A percentile compares a stretch with the other conserved stretches of the same genome.
Conservation (phyloP, 345 rosid species). For the Rhodamnia argentea region DNA sequence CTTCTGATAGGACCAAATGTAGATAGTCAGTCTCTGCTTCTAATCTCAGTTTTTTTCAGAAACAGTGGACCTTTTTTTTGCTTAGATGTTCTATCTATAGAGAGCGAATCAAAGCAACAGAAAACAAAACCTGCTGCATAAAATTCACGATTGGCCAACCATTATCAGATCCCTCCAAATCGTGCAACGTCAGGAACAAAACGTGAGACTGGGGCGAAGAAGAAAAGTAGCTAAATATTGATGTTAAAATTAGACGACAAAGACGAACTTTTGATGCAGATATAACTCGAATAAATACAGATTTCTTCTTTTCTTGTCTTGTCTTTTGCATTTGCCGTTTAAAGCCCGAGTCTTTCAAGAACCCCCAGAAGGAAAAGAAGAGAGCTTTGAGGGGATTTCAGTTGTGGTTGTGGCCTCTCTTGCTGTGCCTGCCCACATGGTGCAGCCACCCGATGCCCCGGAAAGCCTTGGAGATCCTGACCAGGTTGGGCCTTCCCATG, state of each 20-base stretch:
- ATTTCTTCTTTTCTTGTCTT: not conserved
- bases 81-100: not conserved
- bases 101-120: not conserved
- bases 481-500: slow-evolving; percentile 71
- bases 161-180: not conserved
- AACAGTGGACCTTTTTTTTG: not conserved
- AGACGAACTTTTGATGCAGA: not conserved
- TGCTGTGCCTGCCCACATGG: slow-evolving; percentile 28
- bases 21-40: not conserved
- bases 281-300: not conserved
- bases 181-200: not conserved
- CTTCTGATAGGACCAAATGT: not conserved
- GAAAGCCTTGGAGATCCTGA: slow-evolving; percentile 60
- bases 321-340: not conserved
- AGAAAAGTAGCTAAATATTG: not conserved
- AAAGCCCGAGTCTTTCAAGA: not conserved
- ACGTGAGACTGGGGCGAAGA: not conserved
- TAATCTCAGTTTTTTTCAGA: not conserved
- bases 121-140: not conserved
- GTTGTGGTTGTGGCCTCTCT: slow-evolving; percentile 20
- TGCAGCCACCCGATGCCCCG: slow-evolving; percentile 75
- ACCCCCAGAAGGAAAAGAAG: not conserved
- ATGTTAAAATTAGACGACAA: not conserved
- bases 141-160: not conserved
- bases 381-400: not conserved